phyloP scores from a whole-genome alignment of 78 protist genomes.

The Blattamonas nauphoetae region DNA sequence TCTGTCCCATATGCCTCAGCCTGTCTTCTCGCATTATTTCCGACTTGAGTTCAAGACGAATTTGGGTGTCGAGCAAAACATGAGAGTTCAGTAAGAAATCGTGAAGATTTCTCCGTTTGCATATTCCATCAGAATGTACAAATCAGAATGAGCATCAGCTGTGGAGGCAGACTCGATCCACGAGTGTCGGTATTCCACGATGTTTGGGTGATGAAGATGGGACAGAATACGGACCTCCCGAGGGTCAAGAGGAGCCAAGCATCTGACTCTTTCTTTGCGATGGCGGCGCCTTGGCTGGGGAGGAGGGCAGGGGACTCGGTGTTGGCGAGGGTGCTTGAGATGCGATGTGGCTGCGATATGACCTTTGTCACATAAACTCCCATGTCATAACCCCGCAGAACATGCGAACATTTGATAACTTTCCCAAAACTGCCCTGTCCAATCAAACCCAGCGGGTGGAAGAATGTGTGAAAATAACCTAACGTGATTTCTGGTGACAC shows the following conservation, averaged over 20 bases:
- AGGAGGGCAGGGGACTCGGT: not conserved
- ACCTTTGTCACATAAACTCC: conserved; percentile 57
- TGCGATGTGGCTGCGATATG: conserved; percentile 49
- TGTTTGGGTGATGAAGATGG: conserved; percentile 48
- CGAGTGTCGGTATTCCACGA: conserved; percentile 50
- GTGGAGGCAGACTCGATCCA: conserved; percentile 44
- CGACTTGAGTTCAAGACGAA: not conserved
- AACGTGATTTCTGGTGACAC: too few relatives aligned
- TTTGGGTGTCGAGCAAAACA: not conserved
- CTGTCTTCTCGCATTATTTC: too few relatives aligned
- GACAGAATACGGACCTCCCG: conserved; percentile 50
- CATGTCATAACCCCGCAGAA: conserved; percentile 40
- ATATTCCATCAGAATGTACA: conserved; percentile 55
- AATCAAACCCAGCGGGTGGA: not conserved
- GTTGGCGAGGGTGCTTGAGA: not conserved
- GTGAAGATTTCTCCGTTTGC: conserved; percentile 47
- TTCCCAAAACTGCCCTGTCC: not conserved
- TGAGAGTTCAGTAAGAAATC: conserved; percentile 22
- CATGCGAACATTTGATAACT: conserved; percentile 11
- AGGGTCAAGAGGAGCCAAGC: conserved; percentile 46
- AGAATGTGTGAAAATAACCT: not conserved
- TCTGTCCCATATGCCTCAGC: too few relatives aligned
- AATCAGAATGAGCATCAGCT: conserved; percentile 3
- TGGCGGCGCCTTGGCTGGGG: not conserved
- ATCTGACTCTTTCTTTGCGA: not conserved